Percentiles rank a stretch among this genome's conserved stretches.
Evolutionary conservation across 2,329 filamentous ascomycete genomes (phyloP).

Genomic region (Fusarium bactridioides): DNA sequence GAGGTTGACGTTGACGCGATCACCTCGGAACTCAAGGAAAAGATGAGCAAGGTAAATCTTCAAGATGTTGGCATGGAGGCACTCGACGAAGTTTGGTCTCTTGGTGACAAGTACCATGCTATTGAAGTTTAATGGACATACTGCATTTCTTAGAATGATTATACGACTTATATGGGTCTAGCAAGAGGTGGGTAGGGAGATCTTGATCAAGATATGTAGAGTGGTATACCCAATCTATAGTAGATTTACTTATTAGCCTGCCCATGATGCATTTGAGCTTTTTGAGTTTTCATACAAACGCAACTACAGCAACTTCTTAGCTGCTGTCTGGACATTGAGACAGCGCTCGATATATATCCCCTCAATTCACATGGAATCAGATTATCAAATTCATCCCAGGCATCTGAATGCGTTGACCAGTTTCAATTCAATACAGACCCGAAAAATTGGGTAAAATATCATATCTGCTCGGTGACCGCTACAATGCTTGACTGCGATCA

Average conservation of each 20-base stretch:
- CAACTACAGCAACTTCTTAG: not conserved
- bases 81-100: constrained; percentile 23
- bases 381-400: not conserved
- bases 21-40: constrained; percentile 75
- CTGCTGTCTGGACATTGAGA: not conserved
- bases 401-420: not conserved
- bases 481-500: not conserved
- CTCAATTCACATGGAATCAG: not conserved
- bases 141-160: not conserved
- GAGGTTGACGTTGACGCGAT: constrained; percentile 80
- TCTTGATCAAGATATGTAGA: not conserved
- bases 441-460: not conserved
- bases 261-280: not conserved
- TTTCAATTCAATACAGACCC: not conserved
- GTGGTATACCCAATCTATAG: not conserved
- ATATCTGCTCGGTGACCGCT: not conserved
- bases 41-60: constrained; percentile 44
- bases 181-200: constrained; percentile 3
- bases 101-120: constrained; percentile 19
- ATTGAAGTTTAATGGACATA: constrained; percentile 1
- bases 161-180: not conserved
- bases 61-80: constrained; percentile 22
- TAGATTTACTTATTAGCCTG: not conserved
- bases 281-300: not conserved
- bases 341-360: not conserved